Conservation (phyloP, 2,329 filamentous ascomycete genomes). For the Trichoderma pleuroti region DNA sequence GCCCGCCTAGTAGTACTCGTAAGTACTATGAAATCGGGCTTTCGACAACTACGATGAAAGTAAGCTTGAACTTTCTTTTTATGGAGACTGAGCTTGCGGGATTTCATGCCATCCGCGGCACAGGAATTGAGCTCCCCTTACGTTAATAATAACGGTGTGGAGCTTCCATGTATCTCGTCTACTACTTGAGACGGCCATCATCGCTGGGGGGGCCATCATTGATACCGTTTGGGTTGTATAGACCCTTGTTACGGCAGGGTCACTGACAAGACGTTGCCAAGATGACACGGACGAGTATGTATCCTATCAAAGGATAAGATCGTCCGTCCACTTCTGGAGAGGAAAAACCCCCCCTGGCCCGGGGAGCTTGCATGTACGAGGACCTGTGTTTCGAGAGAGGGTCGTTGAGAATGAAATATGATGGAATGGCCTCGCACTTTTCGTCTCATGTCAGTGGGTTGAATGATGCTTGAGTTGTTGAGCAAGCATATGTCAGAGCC, state of each 20-base stretch:
- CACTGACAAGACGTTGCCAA: not conserved
- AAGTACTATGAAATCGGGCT: not conserved
- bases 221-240: not conserved
- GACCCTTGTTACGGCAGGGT: not conserved
- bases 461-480: not conserved
- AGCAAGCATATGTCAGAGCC: not conserved
- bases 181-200: not conserved
- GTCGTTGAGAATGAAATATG: constrained; percentile 8
- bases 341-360: not conserved
- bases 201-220: not conserved
- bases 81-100: not conserved
- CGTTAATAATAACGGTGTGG: constrained; percentile 12
- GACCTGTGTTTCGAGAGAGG: not conserved
- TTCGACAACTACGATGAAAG: not conserved
- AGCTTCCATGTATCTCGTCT: not conserved
- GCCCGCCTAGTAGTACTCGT: not conserved
- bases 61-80: constrained; percentile 1
- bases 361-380: not conserved
- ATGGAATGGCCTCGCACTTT: not conserved
- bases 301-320: not conserved
- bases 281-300: not conserved
- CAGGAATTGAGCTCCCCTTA: not conserved
- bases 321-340: not conserved
- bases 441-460: not conserved
- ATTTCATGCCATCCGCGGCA: not conserved